Conservation (phyloP, 2,329 filamentous ascomycete genomes). For the Fusarium annulatum region DNA sequence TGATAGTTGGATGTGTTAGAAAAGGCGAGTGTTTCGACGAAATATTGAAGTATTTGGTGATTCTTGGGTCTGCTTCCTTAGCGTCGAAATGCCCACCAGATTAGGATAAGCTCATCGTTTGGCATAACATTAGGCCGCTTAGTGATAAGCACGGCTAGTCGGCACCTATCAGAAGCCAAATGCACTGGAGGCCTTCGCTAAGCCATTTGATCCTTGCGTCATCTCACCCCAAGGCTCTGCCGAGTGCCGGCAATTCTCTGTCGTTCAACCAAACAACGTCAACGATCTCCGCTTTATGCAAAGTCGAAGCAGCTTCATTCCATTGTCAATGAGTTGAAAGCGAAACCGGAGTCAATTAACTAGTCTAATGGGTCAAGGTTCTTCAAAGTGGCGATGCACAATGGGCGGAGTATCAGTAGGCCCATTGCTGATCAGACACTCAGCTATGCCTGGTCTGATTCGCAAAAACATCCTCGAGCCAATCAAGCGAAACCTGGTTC, state of each 20-base stretch:
- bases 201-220: not conserved
- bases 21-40: not conserved
- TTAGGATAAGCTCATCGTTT: not conserved
- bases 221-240: not conserved
- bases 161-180: not conserved
- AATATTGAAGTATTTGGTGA: not conserved
- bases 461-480: constrained; percentile 17
- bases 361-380: not conserved
- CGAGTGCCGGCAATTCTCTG: not conserved
- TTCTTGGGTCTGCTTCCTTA: not conserved
- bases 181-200: not conserved
- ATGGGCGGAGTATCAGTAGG: too few species aligned
- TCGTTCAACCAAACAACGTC: not conserved
- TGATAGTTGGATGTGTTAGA: not conserved
- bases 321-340: not conserved
- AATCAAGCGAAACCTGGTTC: constrained; percentile 20
- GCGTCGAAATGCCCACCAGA: constrained; percentile 1
- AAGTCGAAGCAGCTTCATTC: not conserved
- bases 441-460: not conserved
- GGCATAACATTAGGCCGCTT: not conserved
- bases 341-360: not conserved
- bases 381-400: not conserved
- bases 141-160: not conserved
- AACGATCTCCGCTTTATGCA: not conserved
- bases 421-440: not conserved